Percentiles rank a stretch among this genome's conserved stretches.
Conservation (phyloP, 2,329 filamentous ascomycete genomes). For the Trichophyton benhamiae region DNA sequence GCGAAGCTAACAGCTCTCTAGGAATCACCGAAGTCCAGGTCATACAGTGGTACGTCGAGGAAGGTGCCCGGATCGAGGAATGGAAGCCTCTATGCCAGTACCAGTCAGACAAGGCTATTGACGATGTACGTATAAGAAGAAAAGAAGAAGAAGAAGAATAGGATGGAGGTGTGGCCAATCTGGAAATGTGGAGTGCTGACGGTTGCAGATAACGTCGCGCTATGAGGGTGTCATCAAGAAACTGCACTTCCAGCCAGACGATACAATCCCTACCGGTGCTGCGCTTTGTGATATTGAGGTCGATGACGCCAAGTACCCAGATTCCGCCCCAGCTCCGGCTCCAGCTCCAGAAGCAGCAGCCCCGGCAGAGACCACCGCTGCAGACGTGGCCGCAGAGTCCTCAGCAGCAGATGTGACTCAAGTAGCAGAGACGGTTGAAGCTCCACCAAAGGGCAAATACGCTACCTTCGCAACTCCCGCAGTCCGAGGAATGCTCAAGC, state of each 20-base stretch:
- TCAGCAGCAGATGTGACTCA: conserved; percentile 13
- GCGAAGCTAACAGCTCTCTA: conserved; percentile 27
- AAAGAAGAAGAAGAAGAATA: neutral
- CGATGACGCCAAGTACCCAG: conserved; percentile 57
- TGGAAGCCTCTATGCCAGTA: conserved; percentile 97
- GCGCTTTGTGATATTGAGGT: conserved; percentile 93
- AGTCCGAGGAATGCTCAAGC: conserved; percentile 75
- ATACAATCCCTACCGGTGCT: conserved; percentile 87
- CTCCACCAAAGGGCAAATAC: conserved; percentile 43
- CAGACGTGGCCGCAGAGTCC: conserved; percentile 12
- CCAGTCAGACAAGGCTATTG: conserved; percentile 85
- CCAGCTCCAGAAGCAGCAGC: conserved; percentile 19
- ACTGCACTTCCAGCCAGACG: conserved; percentile 86
- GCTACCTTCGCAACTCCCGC: conserved; percentile 78
- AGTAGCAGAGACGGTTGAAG: conserved; percentile 10
- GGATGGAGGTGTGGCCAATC: neutral
- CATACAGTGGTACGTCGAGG: conserved; percentile 98
- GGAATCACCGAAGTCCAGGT: conserved; percentile 98
- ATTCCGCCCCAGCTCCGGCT: conserved; percentile 34
- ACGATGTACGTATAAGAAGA: conserved; percentile 35
- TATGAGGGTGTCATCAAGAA: conserved; percentile 95
- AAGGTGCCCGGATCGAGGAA: conserved; percentile 88
- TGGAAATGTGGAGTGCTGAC: neutral
- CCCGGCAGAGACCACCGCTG: conserved; percentile 8
- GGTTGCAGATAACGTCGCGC: conserved; percentile 78